These are phyloP conservation scores for Aspergillus incahuasiensis DNA, from an alignment of 495 filamentous ascomycete species.

Conservation along the genomic window DNA sequence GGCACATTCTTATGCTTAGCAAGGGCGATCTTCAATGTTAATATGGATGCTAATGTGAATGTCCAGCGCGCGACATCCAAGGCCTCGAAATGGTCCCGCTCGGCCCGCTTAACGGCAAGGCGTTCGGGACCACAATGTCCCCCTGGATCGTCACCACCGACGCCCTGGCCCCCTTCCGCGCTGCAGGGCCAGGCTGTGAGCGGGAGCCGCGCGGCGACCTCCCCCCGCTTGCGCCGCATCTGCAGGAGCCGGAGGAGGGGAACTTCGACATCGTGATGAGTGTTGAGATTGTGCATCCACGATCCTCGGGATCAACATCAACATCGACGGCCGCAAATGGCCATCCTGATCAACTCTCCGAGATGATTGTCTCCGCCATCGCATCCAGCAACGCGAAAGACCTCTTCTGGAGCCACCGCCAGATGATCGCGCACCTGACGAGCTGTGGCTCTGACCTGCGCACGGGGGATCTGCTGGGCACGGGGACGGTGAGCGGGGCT, in stretches of 20 bases:
- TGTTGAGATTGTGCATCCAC: constrained; percentile 40
- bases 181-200: constrained; percentile 38
- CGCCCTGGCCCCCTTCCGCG: constrained; percentile 61
- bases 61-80: constrained; percentile 35
- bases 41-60: background rate
- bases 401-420: constrained; percentile 76
- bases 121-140: constrained; percentile 75
- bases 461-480: constrained; percentile 74
- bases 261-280: constrained; percentile 66
- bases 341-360: constrained; percentile 36
- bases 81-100: constrained; percentile 33
- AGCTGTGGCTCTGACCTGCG: constrained; percentile 69
- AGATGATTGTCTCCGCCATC: background rate
- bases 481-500: constrained; percentile 75
- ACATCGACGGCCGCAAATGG: background rate
- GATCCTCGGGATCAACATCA: too few species aligned
- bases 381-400: constrained; percentile 36
- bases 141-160: constrained; percentile 80
- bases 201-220: constrained; percentile 51
- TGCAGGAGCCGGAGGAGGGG: constrained; percentile 53
- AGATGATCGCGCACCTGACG: constrained; percentile 83
- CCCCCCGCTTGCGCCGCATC: constrained; percentile 57
- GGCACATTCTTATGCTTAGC: too few species aligned
- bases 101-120: constrained; percentile 58
- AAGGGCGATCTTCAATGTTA: too few species aligned